Percentiles rank a stretch among this genome's conserved stretches.
Conservation (phyloP, 2,329 filamentous ascomycete genomes). For the Botrytis deweyae region DNA sequence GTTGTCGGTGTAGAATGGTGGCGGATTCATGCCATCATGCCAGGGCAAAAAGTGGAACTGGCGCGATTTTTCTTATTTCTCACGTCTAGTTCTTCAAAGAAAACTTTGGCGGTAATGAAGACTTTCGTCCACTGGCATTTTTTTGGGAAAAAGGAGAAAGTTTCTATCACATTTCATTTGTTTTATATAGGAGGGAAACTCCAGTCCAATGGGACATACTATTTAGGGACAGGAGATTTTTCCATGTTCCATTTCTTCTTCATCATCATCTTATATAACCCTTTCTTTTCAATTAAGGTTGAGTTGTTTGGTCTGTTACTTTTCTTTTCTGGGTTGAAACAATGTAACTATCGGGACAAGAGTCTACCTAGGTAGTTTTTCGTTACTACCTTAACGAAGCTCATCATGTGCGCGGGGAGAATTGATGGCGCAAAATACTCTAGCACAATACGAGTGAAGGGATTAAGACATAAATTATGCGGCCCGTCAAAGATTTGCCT, state of each 20-base stretch:
- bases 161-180: not conserved
- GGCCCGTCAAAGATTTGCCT: not conserved
- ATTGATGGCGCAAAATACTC: not conserved
- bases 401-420: not conserved
- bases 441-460: not conserved
- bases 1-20: not conserved
- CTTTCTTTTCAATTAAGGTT: not conserved
- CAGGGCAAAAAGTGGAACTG: not conserved
- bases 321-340: not conserved
- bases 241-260: not conserved
- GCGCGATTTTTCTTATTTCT: not conserved
- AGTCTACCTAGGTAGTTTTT: not conserved
- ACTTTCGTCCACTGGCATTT: not conserved
- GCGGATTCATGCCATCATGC: not conserved
- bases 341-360: not conserved
- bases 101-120: not conserved
- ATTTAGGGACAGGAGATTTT: not conserved
- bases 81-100: not conserved
- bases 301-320: not conserved
- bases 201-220: not conserved
- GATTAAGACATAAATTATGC: not conserved
- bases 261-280: not conserved
- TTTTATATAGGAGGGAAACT: not conserved
- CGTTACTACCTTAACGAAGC: not conserved
- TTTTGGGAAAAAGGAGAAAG: not conserved